Evolutionary conservation across 345 rosid species (phyloP), one percentile per base, ranked within the genome.

Genomic region (Limnanthes douglasii): DNA sequence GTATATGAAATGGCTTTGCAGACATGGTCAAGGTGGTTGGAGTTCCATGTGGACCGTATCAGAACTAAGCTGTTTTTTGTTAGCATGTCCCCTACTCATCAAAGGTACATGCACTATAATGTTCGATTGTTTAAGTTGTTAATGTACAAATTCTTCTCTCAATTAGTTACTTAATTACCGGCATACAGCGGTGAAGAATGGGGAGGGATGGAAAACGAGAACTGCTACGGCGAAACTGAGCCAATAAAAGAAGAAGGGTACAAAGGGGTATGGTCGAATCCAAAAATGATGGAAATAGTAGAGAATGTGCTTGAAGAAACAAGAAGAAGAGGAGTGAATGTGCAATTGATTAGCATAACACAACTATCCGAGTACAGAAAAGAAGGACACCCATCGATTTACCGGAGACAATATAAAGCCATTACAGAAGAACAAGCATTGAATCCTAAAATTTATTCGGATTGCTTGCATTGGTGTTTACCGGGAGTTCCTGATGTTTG

Each of bases 401-500:
- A 86, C 37, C 55, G 80, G 44, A 76, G 59, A 45, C 93, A 73
- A 37, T 86, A 92, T 85, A 77, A 70, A 11, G 51, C 75, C 1
- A 21, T 68, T 24, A 70, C 64, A 1, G 60, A 73, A 41, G 54
- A 65, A 6, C 70, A 78, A 40, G 11, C 41, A 22, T 23, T 60
- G 5, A 59, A 78, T 42, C 93, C 94, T 10, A 59, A 38, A 14
- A 69, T 68, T 25, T 75, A 72, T 28, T 70, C 97, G 7, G 94
- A 86, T 52, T 86, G 97, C 39, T 70, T 64, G 42, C 97, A 86
- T 34, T 82, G 97, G 97, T 80, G 83, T 44, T 81, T 86, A 15
- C 97, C 97, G 16, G 97, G 97, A 17, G 80, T 76, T 4, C 86
- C 93, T 15, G 97, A 88, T 57, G 83, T 74, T 5, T 88, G 97